Base-by-base conservation (phyloP, 106 monocot genomes). In the Xerophyta viscosa region DNA sequence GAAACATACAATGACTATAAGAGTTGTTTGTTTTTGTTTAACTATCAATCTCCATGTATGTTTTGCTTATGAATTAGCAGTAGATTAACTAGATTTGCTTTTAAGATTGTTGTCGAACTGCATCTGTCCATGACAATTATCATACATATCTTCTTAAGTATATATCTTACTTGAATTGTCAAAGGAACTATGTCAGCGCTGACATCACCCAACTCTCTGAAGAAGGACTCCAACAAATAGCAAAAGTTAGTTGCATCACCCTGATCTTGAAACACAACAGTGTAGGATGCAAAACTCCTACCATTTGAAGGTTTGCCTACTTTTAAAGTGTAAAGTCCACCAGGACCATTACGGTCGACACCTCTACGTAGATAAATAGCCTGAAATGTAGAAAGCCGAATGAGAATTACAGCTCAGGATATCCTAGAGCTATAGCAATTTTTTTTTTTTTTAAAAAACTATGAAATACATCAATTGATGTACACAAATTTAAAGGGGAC, bases 161-260 rank as follows among this genome's bases (percentile, higher is more conserved):
- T 9, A 4, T 44, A 24, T 17, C 72, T 65, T 74, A 91, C 90
- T 61, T 75, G 46, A 27, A 76, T 75, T 41, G 81, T 60, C 60
- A 91, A 27, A 46, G 90, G 90, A 57, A 85, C 61, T 42, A 85
- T 26, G 37, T 91, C 81, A 21, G 85, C 85, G 17, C 23, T 69
- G 37, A 85, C 60, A 59, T 77, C 81, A 66, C 66, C 72, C 49
- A 85, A 48, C 39, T 75, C 74, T 48, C 69, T 66, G 63, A 91
- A 91, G 61, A 74, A 78, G 24, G 81, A 61, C 64, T 91, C 85
- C 50, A 91, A 27, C 27, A 91, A 33, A 54, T 75, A 81, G 63
- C 81, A 85, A 50, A 80, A 78, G 39, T 91, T 81, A 52, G 71
- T 81, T 14, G 84, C 90, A 72, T 91, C 85, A 18, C 50, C 58